A percentile compares a stretch with the other conserved stretches of the same genome.
Evolutionary conservation across 345 rosid species (phyloP).

Genomic region (Acer yangbiense): DNA sequence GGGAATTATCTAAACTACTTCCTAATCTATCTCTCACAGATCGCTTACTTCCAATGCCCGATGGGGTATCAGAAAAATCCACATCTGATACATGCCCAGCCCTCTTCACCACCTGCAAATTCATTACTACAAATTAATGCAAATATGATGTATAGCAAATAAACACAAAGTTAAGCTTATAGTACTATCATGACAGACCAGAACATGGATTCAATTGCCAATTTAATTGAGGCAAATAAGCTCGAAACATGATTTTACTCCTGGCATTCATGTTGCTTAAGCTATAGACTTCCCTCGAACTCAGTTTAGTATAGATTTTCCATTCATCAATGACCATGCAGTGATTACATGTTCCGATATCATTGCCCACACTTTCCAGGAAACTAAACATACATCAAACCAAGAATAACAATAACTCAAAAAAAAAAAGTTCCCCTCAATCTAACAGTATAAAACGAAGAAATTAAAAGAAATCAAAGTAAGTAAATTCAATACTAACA

Average conservation of each 20-base stretch:
- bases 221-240: background rate
- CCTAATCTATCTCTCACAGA: slow-evolving; percentile 89
- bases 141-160: background rate
- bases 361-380: slow-evolving; percentile 11
- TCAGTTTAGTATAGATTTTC: background rate
- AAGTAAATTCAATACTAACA: background rate
- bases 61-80: slow-evolving; percentile 37
- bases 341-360: background rate
- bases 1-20: slow-evolving; percentile 46
- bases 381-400: slow-evolving; percentile 15
- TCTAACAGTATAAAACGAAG: background rate
- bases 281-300: no score
- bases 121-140: slow-evolving; percentile 6
- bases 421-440: background rate
- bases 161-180: background rate
- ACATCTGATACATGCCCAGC: slow-evolving; percentile 43
- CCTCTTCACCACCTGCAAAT: slow-evolving; percentile 81
- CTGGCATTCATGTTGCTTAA: background rate
- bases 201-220: background rate
- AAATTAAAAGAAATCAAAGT: background rate
- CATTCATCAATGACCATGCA: background rate
- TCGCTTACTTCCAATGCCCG: slow-evolving; percentile 64
- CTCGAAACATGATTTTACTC: background rate
- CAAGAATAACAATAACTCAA: background rate
- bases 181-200: background rate